These are phyloP conservation scores for Poa annua DNA, from an alignment of 176 grass and related monocot genomes.

Conservation along the genomic window DNA sequence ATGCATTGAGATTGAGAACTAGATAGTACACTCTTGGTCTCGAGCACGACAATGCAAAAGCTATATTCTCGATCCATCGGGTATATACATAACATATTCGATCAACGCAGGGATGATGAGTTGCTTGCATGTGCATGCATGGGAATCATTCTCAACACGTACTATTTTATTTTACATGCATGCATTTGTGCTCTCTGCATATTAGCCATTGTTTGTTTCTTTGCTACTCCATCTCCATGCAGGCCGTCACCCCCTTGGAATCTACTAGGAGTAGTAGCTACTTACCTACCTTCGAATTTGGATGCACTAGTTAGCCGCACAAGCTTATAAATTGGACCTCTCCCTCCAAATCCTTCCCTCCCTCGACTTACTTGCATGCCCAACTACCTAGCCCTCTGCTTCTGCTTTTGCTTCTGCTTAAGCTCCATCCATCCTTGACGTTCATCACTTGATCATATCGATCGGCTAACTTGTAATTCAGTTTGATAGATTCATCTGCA, in stretches of 20 bases:
- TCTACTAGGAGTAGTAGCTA: not conserved
- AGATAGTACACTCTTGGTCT: not conserved
- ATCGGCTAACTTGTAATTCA: no score
- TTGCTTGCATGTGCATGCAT: constrained; percentile 14
- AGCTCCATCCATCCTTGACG: not conserved
- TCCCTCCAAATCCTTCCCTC: not conserved
- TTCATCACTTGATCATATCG: not conserved
- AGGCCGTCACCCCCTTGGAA: constrained; percentile 7
- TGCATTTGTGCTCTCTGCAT: not conserved
- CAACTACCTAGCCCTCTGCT: not conserved
- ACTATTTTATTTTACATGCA: not conserved
- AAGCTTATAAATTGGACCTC: not conserved
- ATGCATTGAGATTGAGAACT: not conserved
- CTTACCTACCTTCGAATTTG: not conserved
- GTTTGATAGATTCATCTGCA: not conserved
- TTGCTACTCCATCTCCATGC: not conserved
- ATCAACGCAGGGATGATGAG: not conserved
- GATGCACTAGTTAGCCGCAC: not conserved
- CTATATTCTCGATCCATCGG: not conserved
- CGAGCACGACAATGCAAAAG: constrained; percentile 5
- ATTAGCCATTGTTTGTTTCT: not conserved
- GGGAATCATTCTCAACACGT: not conserved
- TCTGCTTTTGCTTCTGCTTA: not conserved
- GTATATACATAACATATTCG: constrained; percentile 13
- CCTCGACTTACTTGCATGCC: not conserved